Evolutionary conservation across 2,329 filamentous ascomycete genomes (phyloP).

Genomic region (Aspergillus glaucus): DNA sequence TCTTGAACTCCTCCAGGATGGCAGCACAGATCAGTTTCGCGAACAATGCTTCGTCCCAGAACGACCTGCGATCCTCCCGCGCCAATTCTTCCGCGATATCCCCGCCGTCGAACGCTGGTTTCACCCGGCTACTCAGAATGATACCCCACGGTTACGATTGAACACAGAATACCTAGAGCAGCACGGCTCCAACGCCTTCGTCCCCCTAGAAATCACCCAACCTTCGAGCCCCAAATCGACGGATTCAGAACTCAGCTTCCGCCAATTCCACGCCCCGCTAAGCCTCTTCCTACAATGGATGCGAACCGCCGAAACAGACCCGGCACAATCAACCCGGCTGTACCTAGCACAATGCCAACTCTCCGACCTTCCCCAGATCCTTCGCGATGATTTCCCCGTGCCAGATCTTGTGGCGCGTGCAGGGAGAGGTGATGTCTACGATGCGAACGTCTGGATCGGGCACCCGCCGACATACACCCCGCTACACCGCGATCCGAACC

Average conservation of each 20-base stretch:
- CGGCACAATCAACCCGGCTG: slow-evolving; percentile 39
- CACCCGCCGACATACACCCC: slow-evolving; percentile 82
- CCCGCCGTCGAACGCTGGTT: slow-evolving; percentile 60
- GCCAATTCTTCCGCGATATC: slow-evolving; percentile 37
- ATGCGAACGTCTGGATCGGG: slow-evolving; percentile 82
- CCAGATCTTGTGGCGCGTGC: slow-evolving; percentile 58
- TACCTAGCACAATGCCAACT: slow-evolving; percentile 84
- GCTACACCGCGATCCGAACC: slow-evolving; percentile 86
- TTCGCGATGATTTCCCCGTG: slow-evolving; percentile 61
- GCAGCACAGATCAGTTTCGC: slow-evolving; percentile 45
- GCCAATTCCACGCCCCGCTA: slow-evolving; percentile 47
- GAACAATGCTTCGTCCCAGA: slow-evolving; percentile 48
- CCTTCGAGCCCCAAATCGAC: background rate
- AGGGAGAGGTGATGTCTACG: slow-evolving; percentile 79
- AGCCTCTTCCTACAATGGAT: slow-evolving; percentile 57
- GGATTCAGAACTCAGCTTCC: slow-evolving; percentile 28
- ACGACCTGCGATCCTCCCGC: slow-evolving; percentile 48
- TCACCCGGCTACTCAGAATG: slow-evolving; percentile 24
- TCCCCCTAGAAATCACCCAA: slow-evolving; percentile 55
- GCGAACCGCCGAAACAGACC: slow-evolving; percentile 17
- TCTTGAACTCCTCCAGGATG: slow-evolving; percentile 25
- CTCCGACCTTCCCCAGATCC: slow-evolving; percentile 55
- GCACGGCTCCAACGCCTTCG: slow-evolving; percentile 43
- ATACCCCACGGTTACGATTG: slow-evolving; percentile 23
- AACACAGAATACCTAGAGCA: slow-evolving; percentile 40